phyloP scores from a whole-genome alignment of 345 rosid genomes.

The Leavenworthia alabamica region DNA sequence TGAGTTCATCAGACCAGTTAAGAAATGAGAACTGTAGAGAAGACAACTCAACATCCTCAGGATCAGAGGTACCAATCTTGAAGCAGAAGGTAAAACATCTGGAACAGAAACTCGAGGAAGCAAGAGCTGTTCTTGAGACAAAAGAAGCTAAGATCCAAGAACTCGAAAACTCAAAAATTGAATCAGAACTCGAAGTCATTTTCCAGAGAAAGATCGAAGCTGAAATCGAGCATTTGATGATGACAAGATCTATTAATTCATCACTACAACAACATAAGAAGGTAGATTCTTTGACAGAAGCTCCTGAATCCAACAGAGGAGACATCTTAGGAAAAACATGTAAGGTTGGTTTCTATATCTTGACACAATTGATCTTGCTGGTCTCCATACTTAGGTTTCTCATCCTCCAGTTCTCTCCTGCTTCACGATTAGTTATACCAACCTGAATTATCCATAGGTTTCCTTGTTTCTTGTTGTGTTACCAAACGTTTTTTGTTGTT shows the following conservation, averaged over 20 bases:
- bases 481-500: slow-evolving; percentile 8
- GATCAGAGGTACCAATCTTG: slow-evolving; percentile 38
- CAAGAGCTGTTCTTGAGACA: slow-evolving; percentile 34
- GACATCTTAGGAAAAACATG: slow-evolving; percentile 38
- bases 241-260: slow-evolving; percentile 37
- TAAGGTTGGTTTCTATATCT: slow-evolving; percentile 43
- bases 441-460: slow-evolving; percentile 26
- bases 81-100: slow-evolving; percentile 41
- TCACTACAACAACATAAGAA: slow-evolving; percentile 38
- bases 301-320: slow-evolving; percentile 35
- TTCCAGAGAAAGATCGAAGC: slow-evolving; percentile 65
- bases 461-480: slow-evolving; percentile 8
- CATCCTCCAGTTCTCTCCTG: slow-evolving; percentile 38
- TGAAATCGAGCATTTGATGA: slow-evolving; percentile 57
- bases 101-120: slow-evolving; percentile 44
- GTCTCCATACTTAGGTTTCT: slow-evolving; percentile 41
- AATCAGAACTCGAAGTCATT: slow-evolving; percentile 52
- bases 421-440: slow-evolving; percentile 44
- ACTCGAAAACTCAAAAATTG: slow-evolving; percentile 52
- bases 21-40: slow-evolving; percentile 16
- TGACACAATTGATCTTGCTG: slow-evolving; percentile 52
- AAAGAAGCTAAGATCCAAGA: slow-evolving; percentile 55
- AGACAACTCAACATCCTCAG: slow-evolving; percentile 33
- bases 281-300: slow-evolving; percentile 31
- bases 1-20: slow-evolving; percentile 33